A percentile compares a stretch with the other conserved stretches of the same genome.
These are phyloP conservation scores for Pseudomassariella vexata DNA, from an alignment of 2,329 filamentous ascomycete species.

Conservation along the genomic window DNA sequence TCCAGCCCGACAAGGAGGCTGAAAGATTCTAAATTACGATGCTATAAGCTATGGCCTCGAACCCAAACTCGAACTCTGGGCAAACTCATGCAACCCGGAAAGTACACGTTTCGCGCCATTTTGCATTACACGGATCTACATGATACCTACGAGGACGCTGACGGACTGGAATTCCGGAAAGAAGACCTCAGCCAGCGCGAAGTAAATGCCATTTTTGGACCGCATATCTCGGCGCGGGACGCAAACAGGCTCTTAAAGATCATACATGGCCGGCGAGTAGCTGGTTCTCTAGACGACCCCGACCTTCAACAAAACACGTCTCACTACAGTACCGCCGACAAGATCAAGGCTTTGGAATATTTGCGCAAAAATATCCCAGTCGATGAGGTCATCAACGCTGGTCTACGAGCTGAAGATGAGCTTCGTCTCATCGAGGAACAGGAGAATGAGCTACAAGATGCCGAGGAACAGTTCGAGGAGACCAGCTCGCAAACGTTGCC, in stretches of 20 bases:
- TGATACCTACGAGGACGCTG: slow-evolving; percentile 46
- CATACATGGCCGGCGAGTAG: slow-evolving; percentile 57
- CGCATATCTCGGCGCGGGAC: slow-evolving; percentile 31
- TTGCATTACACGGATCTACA: slow-evolving; percentile 55
- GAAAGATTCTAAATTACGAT: slow-evolving; percentile 5
- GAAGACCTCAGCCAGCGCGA: slow-evolving; percentile 44
- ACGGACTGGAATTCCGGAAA: slow-evolving; percentile 47
- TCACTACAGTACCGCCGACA: slow-evolving; percentile 34
- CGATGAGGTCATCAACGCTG: slow-evolving; percentile 56
- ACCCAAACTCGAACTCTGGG: slow-evolving; percentile 19
- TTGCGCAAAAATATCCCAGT: slow-evolving; percentile 49
- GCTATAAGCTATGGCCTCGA: slow-evolving; percentile 10
- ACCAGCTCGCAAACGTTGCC: slow-evolving; percentile 7
- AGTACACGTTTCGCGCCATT: slow-evolving; percentile 30
- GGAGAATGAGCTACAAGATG: slow-evolving; percentile 14
- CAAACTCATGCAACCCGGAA: too few relatives aligned
- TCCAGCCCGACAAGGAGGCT: slow-evolving; percentile 7
- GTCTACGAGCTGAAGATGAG: slow-evolving; percentile 58
- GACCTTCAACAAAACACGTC: slow-evolving; percentile 41
- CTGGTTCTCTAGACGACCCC: slow-evolving; percentile 58
- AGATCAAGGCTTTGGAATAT: slow-evolving; percentile 45
- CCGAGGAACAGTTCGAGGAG: slow-evolving; percentile 13
- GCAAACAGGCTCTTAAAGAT: slow-evolving; percentile 53
- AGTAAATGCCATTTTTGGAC: slow-evolving; percentile 43
- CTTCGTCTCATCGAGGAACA: slow-evolving; percentile 43